Percentiles rank a stretch among this genome's conserved stretches.
These are phyloP conservation scores for Chaetoceros tenuissimus DNA, from an alignment of 108 stramenopile genomes.

Conservation along the genomic window DNA sequence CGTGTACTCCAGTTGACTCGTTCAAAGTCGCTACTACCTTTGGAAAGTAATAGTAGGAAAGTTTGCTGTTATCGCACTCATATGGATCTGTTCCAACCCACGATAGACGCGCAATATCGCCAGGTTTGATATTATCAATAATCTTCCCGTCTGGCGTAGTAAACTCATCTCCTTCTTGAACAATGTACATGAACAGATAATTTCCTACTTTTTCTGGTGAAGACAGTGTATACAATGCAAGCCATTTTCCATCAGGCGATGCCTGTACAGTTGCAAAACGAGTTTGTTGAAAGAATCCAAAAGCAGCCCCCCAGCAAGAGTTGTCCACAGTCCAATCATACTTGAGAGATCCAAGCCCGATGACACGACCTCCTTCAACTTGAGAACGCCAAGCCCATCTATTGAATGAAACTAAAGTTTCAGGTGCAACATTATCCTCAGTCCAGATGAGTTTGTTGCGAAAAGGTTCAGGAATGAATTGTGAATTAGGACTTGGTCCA, in stretches of 20 bases:
- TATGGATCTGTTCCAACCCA: not conserved
- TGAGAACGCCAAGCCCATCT: conserved; percentile 1
- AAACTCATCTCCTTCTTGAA: conserved; percentile 1
- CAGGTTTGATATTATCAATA: not conserved
- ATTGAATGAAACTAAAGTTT: conserved; percentile 1
- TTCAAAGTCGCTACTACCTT: not conserved
- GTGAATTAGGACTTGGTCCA: not conserved
- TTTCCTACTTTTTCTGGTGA: not conserved
- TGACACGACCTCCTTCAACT: not conserved
- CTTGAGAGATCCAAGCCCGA: not conserved
- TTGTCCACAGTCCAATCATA: not conserved
- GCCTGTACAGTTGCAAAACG: not conserved
- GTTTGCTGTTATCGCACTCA: conserved; percentile 3
- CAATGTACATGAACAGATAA: not conserved
- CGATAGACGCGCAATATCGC: not conserved
- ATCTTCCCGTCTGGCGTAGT: not conserved
- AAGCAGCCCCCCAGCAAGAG: not conserved
- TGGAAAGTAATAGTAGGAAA: not conserved
- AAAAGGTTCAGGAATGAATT: not conserved
- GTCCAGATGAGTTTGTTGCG: not conserved
- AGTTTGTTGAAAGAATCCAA: not conserved
- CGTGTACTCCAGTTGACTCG: not conserved
- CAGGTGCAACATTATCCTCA: not conserved
- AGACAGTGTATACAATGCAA: not conserved
- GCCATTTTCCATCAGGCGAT: not conserved